phyloP scores from a whole-genome alignment of 2,329 filamentous ascomycete genomes.

The Paecilomyces sp. region DNA sequence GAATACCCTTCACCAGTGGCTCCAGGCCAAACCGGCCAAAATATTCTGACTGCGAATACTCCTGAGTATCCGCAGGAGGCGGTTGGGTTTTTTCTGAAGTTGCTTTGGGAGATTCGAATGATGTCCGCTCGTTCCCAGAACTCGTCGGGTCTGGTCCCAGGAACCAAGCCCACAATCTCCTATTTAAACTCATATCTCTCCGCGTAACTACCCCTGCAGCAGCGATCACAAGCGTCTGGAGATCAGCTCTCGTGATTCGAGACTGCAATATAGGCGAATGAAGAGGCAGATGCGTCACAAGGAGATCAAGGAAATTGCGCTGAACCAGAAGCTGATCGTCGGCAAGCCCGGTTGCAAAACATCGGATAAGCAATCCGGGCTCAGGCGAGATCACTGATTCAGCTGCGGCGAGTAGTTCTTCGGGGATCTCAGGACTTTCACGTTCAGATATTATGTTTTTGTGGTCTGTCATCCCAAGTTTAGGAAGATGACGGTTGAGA shows the following conservation, averaged over 20 bases:
- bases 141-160: slow-evolving; percentile 64
- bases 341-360: slow-evolving; percentile 80
- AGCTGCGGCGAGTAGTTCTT: slow-evolving; percentile 29
- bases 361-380: slow-evolving; percentile 80
- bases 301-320: slow-evolving; percentile 83
- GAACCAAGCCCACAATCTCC: slow-evolving; percentile 93
- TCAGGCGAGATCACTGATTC: slow-evolving; percentile 61
- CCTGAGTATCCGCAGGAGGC: slow-evolving; percentile 26
- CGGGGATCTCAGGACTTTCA: slow-evolving; percentile 14
- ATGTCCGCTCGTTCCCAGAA: slow-evolving; percentile 28
- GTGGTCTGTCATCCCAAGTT: slow-evolving; percentile 45
- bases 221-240: slow-evolving; percentile 73
- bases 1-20: slow-evolving; percentile 64
- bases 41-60: slow-evolving; percentile 63
- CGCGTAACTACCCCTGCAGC: slow-evolving; percentile 81
- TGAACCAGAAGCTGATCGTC: slow-evolving; percentile 90
- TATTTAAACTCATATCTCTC: slow-evolving; percentile 93
- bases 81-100: slow-evolving; percentile 20
- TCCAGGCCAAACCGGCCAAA: slow-evolving; percentile 75
- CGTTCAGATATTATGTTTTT: slow-evolving; percentile 22
- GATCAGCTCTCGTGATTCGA: slow-evolving; percentile 63
- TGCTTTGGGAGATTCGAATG: slow-evolving; percentile 20
- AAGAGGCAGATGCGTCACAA: slow-evolving; percentile 84
- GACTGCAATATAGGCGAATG: slow-evolving; percentile 74
- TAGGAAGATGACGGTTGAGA: slow-evolving; percentile 70